Percentiles rank a stretch among this genome's conserved stretches.
phyloP scores from a whole-genome alignment of 2,329 filamentous ascomycete genomes.

The Aspergillus novoparasiticus region DNA sequence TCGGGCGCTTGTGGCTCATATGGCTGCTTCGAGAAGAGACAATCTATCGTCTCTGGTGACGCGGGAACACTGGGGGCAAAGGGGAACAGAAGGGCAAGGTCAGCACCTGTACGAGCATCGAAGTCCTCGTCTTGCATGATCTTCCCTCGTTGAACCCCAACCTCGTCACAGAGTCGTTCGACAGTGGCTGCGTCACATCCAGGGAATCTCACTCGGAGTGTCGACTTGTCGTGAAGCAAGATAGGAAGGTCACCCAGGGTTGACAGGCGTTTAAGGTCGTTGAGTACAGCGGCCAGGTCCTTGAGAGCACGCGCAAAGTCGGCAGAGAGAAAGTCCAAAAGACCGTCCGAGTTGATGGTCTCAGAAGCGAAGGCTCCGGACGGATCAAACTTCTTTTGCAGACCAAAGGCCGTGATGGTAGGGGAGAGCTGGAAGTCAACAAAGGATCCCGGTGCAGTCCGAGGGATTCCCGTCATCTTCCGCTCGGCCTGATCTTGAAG shows the following conservation, averaged over 20 bases:
- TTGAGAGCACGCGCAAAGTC: slow-evolving; percentile 88
- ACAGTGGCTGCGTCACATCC: slow-evolving; percentile 84
- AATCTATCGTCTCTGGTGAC: slow-evolving; percentile 45
- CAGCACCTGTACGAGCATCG: slow-evolving; percentile 64
- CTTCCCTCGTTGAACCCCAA: slow-evolving; percentile 78
- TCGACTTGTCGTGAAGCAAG: slow-evolving; percentile 66
- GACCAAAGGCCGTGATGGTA: slow-evolving; percentile 79
- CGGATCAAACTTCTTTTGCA: slow-evolving; percentile 32
- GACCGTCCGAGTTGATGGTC: slow-evolving; percentile 77
- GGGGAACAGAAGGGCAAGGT: slow-evolving; percentile 80
- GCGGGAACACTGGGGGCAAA: slow-evolving; percentile 68
- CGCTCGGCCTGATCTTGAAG: slow-evolving; percentile 72
- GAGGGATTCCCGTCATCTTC: slow-evolving; percentile 62
- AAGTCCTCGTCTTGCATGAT: slow-evolving; percentile 80
- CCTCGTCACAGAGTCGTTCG: slow-evolving; percentile 80
- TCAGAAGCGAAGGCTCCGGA: slow-evolving; percentile 47
- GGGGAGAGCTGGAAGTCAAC: slow-evolving; percentile 88
- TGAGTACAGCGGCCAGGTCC: slow-evolving; percentile 76
- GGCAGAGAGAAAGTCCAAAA: slow-evolving; percentile 79
- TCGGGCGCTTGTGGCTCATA: slow-evolving; percentile 36
- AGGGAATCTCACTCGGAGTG: slow-evolving; percentile 82
- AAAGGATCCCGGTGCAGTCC: slow-evolving; percentile 70
- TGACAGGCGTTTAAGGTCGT: slow-evolving; percentile 78
- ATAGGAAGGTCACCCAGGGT: slow-evolving; percentile 82
- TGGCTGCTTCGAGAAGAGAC: slow-evolving; percentile 47